phyloP scores from a whole-genome alignment of 176 grass and related monocot species.

The Poa pratensis region DNA sequence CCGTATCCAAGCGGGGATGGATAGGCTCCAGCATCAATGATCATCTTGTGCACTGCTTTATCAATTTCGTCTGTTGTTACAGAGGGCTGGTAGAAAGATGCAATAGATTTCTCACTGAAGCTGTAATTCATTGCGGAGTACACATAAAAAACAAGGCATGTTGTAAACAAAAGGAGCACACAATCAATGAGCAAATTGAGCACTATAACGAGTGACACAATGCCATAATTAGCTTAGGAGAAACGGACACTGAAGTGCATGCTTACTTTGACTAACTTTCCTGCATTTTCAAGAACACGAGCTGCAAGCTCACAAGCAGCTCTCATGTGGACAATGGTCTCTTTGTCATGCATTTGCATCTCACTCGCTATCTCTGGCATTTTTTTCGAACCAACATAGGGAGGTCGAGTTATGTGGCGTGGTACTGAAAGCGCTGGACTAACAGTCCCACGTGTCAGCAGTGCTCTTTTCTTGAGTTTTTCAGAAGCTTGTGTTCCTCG shows the following conservation, averaged over 20 bases:
- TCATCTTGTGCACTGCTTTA: slow-evolving; percentile 99
- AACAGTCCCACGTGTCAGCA: slow-evolving; percentile 69
- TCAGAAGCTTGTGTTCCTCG: slow-evolving; percentile 42
- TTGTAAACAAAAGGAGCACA: slow-evolving; percentile 17
- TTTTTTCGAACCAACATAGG: slow-evolving; percentile 63
- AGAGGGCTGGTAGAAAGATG: slow-evolving; percentile 81
- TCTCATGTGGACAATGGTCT: slow-evolving; percentile 75
- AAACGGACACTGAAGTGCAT: background rate
- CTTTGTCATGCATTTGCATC: slow-evolving; percentile 75
- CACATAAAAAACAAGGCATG: background rate
- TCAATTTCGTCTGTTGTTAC: slow-evolving; percentile 99
- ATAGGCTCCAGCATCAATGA: slow-evolving; percentile 91
- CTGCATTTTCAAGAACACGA: slow-evolving; percentile 78
- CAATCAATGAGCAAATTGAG: background rate
- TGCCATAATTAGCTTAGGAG: slow-evolving; percentile 29
- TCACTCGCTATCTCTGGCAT: slow-evolving; percentile 73
- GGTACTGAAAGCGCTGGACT: slow-evolving; percentile 73
- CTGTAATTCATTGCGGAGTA: slow-evolving; percentile 32
- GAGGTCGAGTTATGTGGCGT: slow-evolving; percentile 65
- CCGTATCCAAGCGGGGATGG: slow-evolving; percentile 96
- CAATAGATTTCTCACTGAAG: slow-evolving; percentile 59
- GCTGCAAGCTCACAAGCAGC: slow-evolving; percentile 85
- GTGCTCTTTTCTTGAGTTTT: slow-evolving; percentile 62
- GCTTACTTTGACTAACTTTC: slow-evolving; percentile 86
- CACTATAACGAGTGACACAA: no score